Evolutionary conservation across 2,329 filamentous ascomycete species (phyloP).

Genomic region (Sporothrix euskadiensis): DNA sequence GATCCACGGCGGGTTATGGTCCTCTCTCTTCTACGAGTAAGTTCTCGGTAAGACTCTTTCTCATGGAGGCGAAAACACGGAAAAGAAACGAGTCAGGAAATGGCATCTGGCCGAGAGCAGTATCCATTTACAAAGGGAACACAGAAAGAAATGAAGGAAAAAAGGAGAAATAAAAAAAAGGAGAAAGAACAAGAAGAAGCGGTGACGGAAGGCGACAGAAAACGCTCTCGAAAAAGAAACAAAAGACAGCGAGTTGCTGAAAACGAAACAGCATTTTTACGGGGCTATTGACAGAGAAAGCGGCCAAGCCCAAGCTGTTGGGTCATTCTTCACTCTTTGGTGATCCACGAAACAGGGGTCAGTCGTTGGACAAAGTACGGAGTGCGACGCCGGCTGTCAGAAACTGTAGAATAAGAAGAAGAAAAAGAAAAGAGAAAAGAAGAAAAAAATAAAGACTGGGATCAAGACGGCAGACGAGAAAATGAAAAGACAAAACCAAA

Average conservation of each 20-base stretch:
- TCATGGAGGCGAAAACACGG: neutral
- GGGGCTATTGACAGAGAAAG: neutral
- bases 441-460: neutral
- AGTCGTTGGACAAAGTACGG: neutral
- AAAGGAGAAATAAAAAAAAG: neutral
- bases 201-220: neutral
- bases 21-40: neutral
- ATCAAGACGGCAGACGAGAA: neutral
- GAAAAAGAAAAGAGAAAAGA: neutral
- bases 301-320: neutral
- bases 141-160: neutral
- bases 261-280: neutral
- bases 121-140: neutral
- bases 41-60: too few species aligned
- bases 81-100: slow-evolving; percentile 9
- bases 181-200: neutral
- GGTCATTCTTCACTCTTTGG: neutral
- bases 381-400: neutral
- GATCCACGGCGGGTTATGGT: slow-evolving; percentile 7
- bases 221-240: neutral
- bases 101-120: neutral
- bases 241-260: neutral
- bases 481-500: neutral
- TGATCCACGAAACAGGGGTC: neutral
- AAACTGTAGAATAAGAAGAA: neutral